A percentile compares a stretch with the other conserved stretches of the same genome.
phyloP scores from a whole-genome alignment of 2,329 filamentous ascomycete genomes.

The Lachnellula cervina region DNA sequence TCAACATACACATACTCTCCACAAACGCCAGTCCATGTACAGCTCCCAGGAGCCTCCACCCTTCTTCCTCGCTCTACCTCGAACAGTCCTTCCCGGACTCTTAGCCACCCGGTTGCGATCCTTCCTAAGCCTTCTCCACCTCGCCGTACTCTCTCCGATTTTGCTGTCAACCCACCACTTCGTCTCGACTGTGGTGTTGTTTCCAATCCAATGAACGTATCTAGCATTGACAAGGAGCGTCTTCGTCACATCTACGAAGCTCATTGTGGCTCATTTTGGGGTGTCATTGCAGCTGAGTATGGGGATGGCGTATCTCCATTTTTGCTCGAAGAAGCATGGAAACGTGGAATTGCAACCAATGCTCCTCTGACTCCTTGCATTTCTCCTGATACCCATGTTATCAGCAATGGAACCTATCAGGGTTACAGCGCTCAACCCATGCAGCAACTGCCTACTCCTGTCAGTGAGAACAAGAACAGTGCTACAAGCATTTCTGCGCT shows the following conservation, averaged over 20 bases:
- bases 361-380: constrained; percentile 32
- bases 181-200: constrained; percentile 55
- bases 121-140: constrained; percentile 58
- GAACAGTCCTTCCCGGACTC: constrained; percentile 42
- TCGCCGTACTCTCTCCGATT: constrained; percentile 40
- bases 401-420: constrained; percentile 17
- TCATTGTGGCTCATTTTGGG: constrained; percentile 70
- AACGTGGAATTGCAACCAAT: constrained; percentile 33
- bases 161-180: constrained; percentile 36
- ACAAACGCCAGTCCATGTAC: constrained; percentile 27
- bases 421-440: constrained; percentile 37
- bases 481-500: constrained; percentile 58
- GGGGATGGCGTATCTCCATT: constrained; percentile 57
- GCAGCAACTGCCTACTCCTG: constrained; percentile 49
- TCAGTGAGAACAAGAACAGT: constrained; percentile 34
- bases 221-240: constrained; percentile 51
- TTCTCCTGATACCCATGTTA: constrained; percentile 26
- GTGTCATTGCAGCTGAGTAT: constrained; percentile 66
- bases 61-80: constrained; percentile 48
- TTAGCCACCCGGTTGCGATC: constrained; percentile 50
- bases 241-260: constrained; percentile 66
- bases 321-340: constrained; percentile 66
- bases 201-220: constrained; percentile 36
- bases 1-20: constrained; percentile 37
- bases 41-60: constrained; percentile 42